Conservation (phyloP, 1,284 basidiomycete species). For the Tausonia pullulans region DNA sequence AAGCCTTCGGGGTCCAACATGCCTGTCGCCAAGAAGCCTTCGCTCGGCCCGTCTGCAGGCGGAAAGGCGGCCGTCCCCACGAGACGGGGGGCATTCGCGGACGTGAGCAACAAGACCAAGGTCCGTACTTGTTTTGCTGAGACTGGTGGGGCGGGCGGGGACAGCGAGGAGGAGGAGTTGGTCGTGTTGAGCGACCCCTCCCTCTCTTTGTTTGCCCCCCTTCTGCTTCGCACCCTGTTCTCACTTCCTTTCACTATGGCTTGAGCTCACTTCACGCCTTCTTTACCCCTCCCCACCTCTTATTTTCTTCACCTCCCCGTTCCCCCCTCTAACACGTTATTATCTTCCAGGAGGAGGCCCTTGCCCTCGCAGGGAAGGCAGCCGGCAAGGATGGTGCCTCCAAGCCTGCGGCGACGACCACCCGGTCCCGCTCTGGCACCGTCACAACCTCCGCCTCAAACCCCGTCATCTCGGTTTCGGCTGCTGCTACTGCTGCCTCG, state of each 20-base stretch:
- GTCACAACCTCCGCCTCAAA: no score
- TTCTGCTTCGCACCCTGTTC: not conserved
- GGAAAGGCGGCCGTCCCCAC: slow-evolving; percentile 13
- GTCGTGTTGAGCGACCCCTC: no score
- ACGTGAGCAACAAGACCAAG: slow-evolving; percentile 15
- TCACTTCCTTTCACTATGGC: not conserved
- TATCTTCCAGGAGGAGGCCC: not conserved
- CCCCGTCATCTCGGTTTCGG: not conserved
- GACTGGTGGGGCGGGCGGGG: no score
- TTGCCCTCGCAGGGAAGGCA: not conserved
- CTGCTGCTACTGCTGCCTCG: not conserved
- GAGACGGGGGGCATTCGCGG: slow-evolving; percentile 13
- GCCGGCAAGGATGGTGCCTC: not conserved
- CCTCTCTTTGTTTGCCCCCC: no score
- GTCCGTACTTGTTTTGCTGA: not conserved
- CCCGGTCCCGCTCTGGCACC: not conserved
- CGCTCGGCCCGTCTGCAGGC: slow-evolving; percentile 3
- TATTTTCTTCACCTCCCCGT: not conserved
- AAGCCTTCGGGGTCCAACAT: slow-evolving; percentile 6
- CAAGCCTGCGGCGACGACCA: slow-evolving; percentile 5
- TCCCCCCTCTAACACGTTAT: not conserved
- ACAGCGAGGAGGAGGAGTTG: no score
- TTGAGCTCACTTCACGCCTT: not conserved
- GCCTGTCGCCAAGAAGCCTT: not conserved
- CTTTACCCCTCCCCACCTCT: not conserved